Percentiles rank a stretch among this genome's conserved stretches.
phyloP scores from a whole-genome alignment of 805 yeast genomes.

The Candida alai region DNA sequence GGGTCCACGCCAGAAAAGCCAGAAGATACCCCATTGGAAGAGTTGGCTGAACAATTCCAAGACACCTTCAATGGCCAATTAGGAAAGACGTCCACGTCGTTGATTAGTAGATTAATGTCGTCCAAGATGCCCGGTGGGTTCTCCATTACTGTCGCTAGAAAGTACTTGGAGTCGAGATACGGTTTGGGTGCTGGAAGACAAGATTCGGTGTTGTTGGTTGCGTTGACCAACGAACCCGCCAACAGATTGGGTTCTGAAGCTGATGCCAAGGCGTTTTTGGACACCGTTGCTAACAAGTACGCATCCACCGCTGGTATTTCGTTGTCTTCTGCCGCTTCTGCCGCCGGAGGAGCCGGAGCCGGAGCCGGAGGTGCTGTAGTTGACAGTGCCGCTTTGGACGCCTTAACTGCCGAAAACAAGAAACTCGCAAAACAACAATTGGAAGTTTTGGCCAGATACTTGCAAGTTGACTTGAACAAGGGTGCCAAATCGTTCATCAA shows the following conservation, averaged over 20 bases:
- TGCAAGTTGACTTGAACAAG: conserved; percentile 85
- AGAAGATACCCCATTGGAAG: conserved; percentile 94
- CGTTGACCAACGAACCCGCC: conserved; percentile 88
- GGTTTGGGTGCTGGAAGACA: conserved; percentile 94
- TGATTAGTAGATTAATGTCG: conserved; percentile 86
- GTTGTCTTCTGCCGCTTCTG: conserved; percentile 61
- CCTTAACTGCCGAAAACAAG: conserved; percentile 66
- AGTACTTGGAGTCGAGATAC: conserved; percentile 86
- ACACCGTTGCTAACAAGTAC: conserved; percentile 75
- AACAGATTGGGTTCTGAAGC: conserved; percentile 79
- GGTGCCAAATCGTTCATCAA: conserved; percentile 82
- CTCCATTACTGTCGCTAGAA: conserved; percentile 86
- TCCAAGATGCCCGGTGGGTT: conserved; percentile 99
- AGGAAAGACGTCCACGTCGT: conserved; percentile 90
- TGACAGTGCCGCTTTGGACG: conserved; percentile 94
- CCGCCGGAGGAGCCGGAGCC: conserved; percentile 49
- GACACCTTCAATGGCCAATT: conserved; percentile 82
- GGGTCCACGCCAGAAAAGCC: conserved; percentile 99
- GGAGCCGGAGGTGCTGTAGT: conserved; percentile 82
- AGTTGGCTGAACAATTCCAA: conserved; percentile 93
- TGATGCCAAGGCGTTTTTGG: conserved; percentile 90
- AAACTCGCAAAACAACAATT: conserved; percentile 71
- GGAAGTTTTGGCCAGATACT: conserved; percentile 91
- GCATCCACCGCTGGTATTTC: conserved; percentile 81
- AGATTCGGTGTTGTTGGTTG: conserved; percentile 79